A percentile compares a stretch with the other conserved stretches of the same genome.
Conservation (phyloP, 176 grass and related monocot species). For the Zea luxurians region DNA sequence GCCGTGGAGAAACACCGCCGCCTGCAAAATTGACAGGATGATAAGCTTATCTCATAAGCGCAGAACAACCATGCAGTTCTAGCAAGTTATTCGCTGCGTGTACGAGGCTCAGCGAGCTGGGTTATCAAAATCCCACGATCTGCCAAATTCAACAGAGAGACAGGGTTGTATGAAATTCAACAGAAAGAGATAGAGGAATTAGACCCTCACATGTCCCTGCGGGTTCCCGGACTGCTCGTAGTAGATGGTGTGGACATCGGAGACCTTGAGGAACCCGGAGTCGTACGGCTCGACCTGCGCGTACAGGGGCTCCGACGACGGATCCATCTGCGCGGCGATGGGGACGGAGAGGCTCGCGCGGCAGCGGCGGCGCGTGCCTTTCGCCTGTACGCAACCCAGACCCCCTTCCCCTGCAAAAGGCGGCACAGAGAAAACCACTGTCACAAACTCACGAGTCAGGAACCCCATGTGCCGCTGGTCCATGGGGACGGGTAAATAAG, state of each 20-base stretch:
- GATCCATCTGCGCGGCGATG: slow-evolving; percentile 31
- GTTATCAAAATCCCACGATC: background rate
- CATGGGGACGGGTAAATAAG: background rate
- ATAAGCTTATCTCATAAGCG: background rate
- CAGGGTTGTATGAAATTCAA: background rate
- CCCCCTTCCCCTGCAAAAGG: background rate
- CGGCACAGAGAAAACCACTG: background rate
- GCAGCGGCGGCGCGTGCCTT: background rate
- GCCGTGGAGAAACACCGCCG: slow-evolving; percentile 87
- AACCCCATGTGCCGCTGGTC: background rate
- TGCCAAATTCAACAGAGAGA: background rate
- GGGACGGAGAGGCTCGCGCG: background rate
- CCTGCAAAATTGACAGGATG: slow-evolving; percentile 40
- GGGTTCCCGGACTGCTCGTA: slow-evolving; percentile 95
- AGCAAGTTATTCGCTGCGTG: background rate
- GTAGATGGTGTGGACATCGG: slow-evolving; percentile 79
- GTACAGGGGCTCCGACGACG: slow-evolving; percentile 44
- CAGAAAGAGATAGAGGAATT: background rate
- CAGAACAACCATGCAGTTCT: background rate
- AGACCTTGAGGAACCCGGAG: slow-evolving; percentile 73
- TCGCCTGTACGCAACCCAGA: background rate
- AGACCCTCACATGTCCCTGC: slow-evolving; percentile 63
- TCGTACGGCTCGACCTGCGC: slow-evolving; percentile 66
- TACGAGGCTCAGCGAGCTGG: background rate
- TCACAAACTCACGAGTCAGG: background rate